Percentiles rank a stretch among this genome's conserved stretches.
Evolutionary conservation across 2,329 filamentous ascomycete genomes (phyloP).

Genomic region (Incumbomyces lentus): DNA sequence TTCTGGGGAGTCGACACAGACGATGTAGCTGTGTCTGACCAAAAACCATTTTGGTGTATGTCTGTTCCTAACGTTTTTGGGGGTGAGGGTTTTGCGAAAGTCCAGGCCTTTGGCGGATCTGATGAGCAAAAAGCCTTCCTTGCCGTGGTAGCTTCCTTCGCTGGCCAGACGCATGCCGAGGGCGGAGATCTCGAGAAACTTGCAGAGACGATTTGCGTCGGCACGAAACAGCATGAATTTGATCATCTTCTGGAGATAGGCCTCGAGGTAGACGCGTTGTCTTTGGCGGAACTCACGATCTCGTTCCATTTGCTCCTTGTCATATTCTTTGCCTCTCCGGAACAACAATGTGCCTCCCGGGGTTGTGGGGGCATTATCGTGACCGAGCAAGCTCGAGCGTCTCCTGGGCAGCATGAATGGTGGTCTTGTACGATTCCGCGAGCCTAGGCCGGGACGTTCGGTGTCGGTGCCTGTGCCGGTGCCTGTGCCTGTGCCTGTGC

Average conservation of each 20-base stretch:
- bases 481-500: conserved; percentile 56
- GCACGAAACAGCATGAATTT: conserved; percentile 93
- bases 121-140: conserved; percentile 89
- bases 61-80: conserved; percentile 52
- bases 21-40: conserved; percentile 93
- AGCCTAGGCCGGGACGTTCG: conserved; percentile 47
- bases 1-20: conserved; percentile 95
- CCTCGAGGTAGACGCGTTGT: conserved; percentile 64
- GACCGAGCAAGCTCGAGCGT: conserved; percentile 43
- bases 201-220: conserved; percentile 90
- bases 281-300: conserved; percentile 31
- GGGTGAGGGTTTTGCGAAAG: conserved; percentile 69
- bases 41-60: conserved; percentile 96
- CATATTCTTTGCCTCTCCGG: conserved; percentile 21
- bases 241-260: conserved; percentile 87
- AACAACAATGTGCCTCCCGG: conserved; percentile 25
- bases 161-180: conserved; percentile 86
- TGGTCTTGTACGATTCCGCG: conserved; percentile 40
- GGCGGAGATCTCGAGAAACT: conserved; percentile 89
- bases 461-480: conserved; percentile 60
- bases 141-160: conserved; percentile 94
- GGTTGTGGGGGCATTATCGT: conserved; percentile 26
- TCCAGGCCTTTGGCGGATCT: conserved; percentile 83
- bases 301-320: conserved; percentile 24
- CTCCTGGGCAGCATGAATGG: conserved; percentile 49